Conservation (phyloP, 352 stramenopile species). For the Lagenidium giganteum region DNA sequence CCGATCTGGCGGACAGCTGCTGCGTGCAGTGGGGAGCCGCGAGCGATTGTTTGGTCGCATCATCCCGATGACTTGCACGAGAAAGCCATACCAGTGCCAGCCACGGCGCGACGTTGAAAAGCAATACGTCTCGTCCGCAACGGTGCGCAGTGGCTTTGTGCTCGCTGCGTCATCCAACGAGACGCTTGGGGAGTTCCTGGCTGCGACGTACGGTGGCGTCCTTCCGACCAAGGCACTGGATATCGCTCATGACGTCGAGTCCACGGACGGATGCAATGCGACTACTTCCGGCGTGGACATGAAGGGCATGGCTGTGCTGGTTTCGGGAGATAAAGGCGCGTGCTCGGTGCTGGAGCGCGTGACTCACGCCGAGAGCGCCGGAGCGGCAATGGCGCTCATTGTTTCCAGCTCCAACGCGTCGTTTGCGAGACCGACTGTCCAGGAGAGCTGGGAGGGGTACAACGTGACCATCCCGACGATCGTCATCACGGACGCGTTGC, state of each 20-base stretch:
- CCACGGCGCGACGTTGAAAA: conserved; percentile 18
- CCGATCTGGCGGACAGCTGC: conserved; percentile 34
- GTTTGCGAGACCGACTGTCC: conserved; percentile 27
- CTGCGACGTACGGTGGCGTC: conserved; percentile 42
- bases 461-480: conserved; percentile 59
- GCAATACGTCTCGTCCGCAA: conserved; percentile 29
- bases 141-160: conserved; percentile 31
- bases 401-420: conserved; percentile 17
- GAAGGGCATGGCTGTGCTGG: conserved; percentile 22
- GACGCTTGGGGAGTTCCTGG: conserved; percentile 41
- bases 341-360: conserved; percentile 42
- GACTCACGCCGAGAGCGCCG: conserved; percentile 33
- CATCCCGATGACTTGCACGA: conserved; percentile 50
- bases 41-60: conserved; percentile 36
- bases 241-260: conserved; percentile 14
- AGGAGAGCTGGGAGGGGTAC: conserved; percentile 53
- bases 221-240: conserved; percentile 22
- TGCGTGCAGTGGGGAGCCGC: conserved; percentile 23
- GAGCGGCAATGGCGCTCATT: conserved; percentile 31
- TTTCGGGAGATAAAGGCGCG: conserved; percentile 13
- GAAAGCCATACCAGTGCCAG: conserved; percentile 38
- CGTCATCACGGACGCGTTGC: conserved; percentile 29
- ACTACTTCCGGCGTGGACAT: conserved; percentile 2
- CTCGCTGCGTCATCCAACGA: conserved; percentile 7
- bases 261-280: conserved; percentile 21